Conservation (phyloP, 2,329 filamentous ascomycete species). For the Xylaria sp. region DNA sequence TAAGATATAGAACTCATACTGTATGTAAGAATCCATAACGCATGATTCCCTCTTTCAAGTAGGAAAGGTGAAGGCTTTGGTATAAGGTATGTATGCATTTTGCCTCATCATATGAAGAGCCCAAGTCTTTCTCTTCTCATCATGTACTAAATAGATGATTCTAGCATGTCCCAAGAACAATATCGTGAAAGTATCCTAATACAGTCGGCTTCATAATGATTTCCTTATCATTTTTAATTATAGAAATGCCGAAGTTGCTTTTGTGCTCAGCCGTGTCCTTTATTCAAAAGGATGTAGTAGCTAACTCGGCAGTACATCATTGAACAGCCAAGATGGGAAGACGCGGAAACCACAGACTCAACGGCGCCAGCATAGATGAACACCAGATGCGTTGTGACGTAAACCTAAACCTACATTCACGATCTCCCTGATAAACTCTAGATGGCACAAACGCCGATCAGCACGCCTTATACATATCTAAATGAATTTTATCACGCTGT, state of each 20-base stretch:
- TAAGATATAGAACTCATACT: too few species aligned
- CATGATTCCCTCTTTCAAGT: too few species aligned
- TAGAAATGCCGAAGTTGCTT: slow-evolving; percentile 1
- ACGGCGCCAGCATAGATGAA: background rate
- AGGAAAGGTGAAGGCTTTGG: too few species aligned
- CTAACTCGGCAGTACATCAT: background rate
- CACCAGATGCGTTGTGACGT: slow-evolving; percentile 2
- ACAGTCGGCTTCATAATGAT: too few species aligned
- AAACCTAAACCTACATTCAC: background rate
- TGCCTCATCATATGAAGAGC: too few species aligned
- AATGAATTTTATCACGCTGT: background rate
- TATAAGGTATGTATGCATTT: too few species aligned
- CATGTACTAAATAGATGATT: too few species aligned
- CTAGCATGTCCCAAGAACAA: too few species aligned
- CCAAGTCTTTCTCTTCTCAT: too few species aligned
- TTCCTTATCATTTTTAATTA: background rate
- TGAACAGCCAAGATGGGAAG: background rate
- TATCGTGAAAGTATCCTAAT: background rate
- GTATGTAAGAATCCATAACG: too few species aligned
- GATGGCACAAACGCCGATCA: background rate
- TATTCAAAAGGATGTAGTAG: background rate
- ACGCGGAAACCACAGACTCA: background rate
- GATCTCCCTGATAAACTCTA: background rate
- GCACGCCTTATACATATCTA: background rate
- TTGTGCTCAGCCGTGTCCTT: background rate